These are phyloP conservation scores for Dendrocalamus latiflorus DNA, from an alignment of 202 grass and related monocot species.

Conservation along the genomic window DNA sequence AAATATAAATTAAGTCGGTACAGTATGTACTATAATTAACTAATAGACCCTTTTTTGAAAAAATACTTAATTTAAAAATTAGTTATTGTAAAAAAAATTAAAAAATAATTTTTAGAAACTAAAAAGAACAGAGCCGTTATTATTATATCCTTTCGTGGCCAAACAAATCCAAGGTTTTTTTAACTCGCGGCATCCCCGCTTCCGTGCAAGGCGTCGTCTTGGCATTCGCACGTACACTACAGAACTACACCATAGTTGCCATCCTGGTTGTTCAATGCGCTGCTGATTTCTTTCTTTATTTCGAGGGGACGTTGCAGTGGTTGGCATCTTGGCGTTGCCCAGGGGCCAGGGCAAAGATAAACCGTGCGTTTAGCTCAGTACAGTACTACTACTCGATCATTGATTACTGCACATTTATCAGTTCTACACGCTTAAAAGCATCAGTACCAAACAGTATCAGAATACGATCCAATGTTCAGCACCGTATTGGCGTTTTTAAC, in stretches of 20 bases:
- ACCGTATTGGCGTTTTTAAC: no score
- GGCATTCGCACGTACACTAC: no score
- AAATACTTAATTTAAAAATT: no score
- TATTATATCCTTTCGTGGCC: neutral
- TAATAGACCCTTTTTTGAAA: no score
- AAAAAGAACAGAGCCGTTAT: no score
- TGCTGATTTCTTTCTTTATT: slow-evolving; percentile 4
- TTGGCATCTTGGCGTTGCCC: neutral
- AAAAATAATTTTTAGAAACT: no score
- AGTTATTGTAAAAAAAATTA: no score
- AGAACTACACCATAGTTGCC: no score
- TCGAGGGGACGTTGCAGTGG: neutral
- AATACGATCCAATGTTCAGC: neutral
- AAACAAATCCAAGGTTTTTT: neutral
- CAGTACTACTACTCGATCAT: neutral
- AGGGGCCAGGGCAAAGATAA: neutral
- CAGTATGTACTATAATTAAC: no score
- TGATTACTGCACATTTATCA: neutral
- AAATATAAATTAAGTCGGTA: no score
- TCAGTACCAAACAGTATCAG: neutral
- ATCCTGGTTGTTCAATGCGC: neutral
- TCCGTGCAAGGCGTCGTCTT: neutral
- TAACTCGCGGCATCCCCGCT: neutral
- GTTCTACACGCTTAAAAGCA: neutral
- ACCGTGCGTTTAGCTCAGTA: neutral